Base-by-base conservation (phyloP, 352 stramenopile species). In the Globisporangium emineosum region DNA sequence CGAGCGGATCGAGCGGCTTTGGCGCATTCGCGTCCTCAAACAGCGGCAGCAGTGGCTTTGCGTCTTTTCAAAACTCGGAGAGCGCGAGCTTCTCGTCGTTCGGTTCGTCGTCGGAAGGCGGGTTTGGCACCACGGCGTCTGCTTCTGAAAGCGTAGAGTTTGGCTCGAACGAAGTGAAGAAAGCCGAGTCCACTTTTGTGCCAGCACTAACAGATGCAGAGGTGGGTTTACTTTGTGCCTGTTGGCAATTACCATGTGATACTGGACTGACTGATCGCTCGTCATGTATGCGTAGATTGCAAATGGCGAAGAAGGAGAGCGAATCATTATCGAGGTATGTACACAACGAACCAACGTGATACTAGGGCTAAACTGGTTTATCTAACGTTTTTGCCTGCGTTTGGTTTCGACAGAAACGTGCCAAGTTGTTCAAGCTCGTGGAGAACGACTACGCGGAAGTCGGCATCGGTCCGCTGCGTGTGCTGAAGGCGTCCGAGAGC, bases 391-490 rank as follows among this genome's bases (percentile, higher is more conserved):
- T 21, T 19, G n/a, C n/a, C 2, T 30, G 19, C 30, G 25, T 66
- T 57, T 59, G 23, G n/a, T 21, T 58, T 17, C 23, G 9, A 43
- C 27, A 92, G 81, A 87, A 89, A 87, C 85, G 85, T 15, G 71
- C 78, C 43, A 93, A 93, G 72, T 71, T 93, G 29, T 93, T 87
- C 62, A 91, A 91, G 60, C 71, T 93, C 57, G 78, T 88, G 19
- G 79, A 83, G 19, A 80, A 85, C 21, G 80, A 91, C 67, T 93
- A 89, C 66, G 66, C 74, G 47, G 85, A 93, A 67, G 85, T 93
- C 9, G 85, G 85, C 12, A 83, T 92, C 55, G 85, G 85, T 4
- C 85, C 85, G 37, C 67, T 91, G 70, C 74, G 85, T 30, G 66
- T 93, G 29, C 69, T 93, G 63, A 76, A 83, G 57, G 77, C 79